Evolutionary conservation across 2,329 filamentous ascomycete genomes (phyloP), one percentile per base, ranked within the genome.

Genomic region (Calonectria hawksworthii): DNA sequence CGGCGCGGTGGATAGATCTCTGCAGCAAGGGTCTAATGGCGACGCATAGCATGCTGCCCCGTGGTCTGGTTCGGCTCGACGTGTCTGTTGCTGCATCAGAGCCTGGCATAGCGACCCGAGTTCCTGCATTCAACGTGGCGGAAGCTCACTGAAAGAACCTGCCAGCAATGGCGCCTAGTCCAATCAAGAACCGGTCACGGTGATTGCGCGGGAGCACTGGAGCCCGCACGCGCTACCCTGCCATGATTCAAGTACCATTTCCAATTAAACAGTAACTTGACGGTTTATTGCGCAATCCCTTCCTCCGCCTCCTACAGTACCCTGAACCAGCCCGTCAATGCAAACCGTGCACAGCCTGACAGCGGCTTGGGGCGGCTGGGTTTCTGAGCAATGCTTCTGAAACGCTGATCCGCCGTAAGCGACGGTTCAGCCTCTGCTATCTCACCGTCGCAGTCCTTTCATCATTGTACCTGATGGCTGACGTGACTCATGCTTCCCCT

Each of bases 61-160:
- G 78, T 73, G 73, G 67, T 74, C 52, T 64, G 47, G 54, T 77
- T 76, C 59, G 68, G 74, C 69, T 72, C 64, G 68, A 74, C 54
- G 51, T 72, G 68, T 54, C 21, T 68, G 61, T 63, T 75, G 41
- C 73, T 75, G 74, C 78, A 80, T 72, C 71, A 72, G 50, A 52
- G 74, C 61, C 70, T 64, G 51, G 68, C 64, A 74, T 65, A 59
- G 52, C 65, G 70, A 76, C 65, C 77, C 70, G 64, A 80, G 80
- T 81, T 81, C 79, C 80, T 81, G 80, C 80, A 76, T 81, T 72
- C 63, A 78, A 81, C 80, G 80, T 81, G 80, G 80, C 80, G 77
- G 73, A 72, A 75, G 76, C 75, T 81, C 54, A 81, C 74, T 81
- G 79, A 51, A 78, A 68, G 68, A 76, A 70, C 51, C 65, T 67